Evolutionary conservation across 441 rosid genomes (phyloP), one percentile per base, ranked within the genome.

Genomic region (Pelargonium fulgidum): DNA sequence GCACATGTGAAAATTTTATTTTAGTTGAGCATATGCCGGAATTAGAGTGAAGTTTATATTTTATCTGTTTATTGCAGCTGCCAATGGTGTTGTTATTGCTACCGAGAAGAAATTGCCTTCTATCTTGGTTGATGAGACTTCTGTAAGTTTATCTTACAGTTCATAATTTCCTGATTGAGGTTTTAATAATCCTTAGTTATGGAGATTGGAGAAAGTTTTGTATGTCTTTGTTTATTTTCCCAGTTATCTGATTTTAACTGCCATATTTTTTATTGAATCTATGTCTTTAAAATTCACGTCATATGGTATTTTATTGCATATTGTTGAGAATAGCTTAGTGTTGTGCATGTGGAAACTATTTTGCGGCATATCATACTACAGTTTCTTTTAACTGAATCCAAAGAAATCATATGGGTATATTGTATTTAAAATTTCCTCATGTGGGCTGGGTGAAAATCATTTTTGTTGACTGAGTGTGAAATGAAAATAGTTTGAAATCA

Each of bases 21-120:
- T 54, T 20, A 54, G 61, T 54, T 54, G 22, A 54, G 22, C 61
- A 54, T 54, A 54, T 54, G 7, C 9, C 16, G 5, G 19, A 36
- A 54, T 54, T 54, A 17, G 7, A 11, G 6, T 54, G 6, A 54
- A 24, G 59, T 52, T 56, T 22, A 56, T 56, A 56, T 56, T 6
- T 17, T 19, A 56, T 24, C 26, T 61, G 1, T 0, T 64, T 39
- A 7, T 73, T 85, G 70, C 84, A 92, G 98, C 98, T 83, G 87
- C 94, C 45, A 91, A 91, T 75, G 98, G 98, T 22, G 98, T 93
- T 75, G 95, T 93, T 68, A 91, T 93, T 58, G 98, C 98, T 0
- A 91, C 98, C 0, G 98, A 93, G 82, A 91, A 93, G 83, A 91
- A 93, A 72, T 74, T 93, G 50, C 96, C 98, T 16, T 91, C 98